Evolutionary conservation across 2,329 filamentous ascomycete species (phyloP).

Genomic region (Botrytis deweyae): DNA sequence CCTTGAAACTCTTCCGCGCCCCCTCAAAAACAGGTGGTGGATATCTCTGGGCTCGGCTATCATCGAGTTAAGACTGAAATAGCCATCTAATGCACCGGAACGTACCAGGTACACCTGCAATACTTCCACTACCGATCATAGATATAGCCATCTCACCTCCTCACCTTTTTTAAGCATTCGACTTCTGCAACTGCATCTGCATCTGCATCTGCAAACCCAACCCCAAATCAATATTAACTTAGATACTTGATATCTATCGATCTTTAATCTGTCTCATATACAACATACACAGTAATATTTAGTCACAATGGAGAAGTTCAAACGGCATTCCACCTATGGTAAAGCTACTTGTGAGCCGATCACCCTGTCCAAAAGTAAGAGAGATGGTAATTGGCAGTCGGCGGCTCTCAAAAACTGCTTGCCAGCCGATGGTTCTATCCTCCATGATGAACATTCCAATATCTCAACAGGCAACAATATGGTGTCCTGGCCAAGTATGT

Average conservation of each 20-base stretch:
- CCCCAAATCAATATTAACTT: neutral
- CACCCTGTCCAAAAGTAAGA: slow-evolving; percentile 14
- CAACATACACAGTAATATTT: neutral
- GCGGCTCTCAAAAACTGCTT: slow-evolving; percentile 13
- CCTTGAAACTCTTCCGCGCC: neutral
- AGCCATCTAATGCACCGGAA: neutral
- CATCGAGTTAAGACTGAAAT: slow-evolving; percentile 10
- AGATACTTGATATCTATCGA: neutral
- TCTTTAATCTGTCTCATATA: neutral
- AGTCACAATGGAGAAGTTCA: slow-evolving; percentile 7
- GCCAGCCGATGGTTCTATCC: slow-evolving; percentile 4
- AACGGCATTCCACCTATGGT: neutral
- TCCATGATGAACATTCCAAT: slow-evolving; percentile 17
- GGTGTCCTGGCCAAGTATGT: slow-evolving; percentile 4
- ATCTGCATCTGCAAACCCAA: neutral
- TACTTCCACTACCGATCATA: neutral
- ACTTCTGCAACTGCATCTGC: neutral
- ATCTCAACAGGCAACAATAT: slow-evolving; percentile 13
- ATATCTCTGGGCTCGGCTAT: slow-evolving; percentile 7
- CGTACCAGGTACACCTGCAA: neutral
- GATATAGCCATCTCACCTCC: slow-evolving; percentile 15
- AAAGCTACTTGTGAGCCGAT: slow-evolving; percentile 16
- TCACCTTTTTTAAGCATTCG: neutral
- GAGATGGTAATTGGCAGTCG: slow-evolving; percentile 18
- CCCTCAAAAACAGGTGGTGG: neutral